These are phyloP conservation scores for Paramecium octaurelia DNA, from an alignment of 73 alveolate species.

Conservation along the genomic window DNA sequence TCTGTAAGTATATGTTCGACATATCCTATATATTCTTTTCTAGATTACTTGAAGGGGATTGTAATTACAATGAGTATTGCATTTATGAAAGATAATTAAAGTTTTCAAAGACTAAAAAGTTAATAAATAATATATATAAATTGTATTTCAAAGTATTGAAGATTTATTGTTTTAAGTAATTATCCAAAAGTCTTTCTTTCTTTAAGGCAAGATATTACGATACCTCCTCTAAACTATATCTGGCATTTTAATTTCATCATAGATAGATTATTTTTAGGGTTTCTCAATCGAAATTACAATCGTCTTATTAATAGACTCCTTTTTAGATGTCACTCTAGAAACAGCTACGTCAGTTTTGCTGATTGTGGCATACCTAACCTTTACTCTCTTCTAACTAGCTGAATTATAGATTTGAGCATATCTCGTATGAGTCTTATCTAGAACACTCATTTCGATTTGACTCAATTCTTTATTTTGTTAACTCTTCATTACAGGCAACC, in stretches of 20 bases:
- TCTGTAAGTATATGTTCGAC: neutral
- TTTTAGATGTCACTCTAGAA: slow-evolving; percentile 13
- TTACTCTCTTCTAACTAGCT: neutral
- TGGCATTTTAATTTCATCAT: slow-evolving; percentile 25
- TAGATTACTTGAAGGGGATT: too few relatives aligned
- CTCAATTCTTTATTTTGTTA: neutral
- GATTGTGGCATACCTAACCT: slow-evolving; percentile 8
- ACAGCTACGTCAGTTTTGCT: neutral
- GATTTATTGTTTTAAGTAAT: neutral
- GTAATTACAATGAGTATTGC: too few relatives aligned
- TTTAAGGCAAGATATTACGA: neutral
- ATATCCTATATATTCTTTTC: too few relatives aligned
- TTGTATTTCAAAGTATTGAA: neutral
- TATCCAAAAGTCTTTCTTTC: neutral
- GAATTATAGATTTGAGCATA: slow-evolving; percentile 19
- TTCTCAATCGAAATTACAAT: neutral
- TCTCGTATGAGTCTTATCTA: slow-evolving; percentile 28
- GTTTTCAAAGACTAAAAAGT: too few relatives aligned
- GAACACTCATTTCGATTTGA: neutral
- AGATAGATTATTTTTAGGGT: neutral
- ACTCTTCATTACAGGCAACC: neutral
- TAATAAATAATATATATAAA: neutral
- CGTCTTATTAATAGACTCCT: neutral
- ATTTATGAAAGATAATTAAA: neutral
- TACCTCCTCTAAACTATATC: neutral